phyloP scores from a whole-genome alignment of 2,329 filamentous ascomycete genomes.

The Cordyceps pruinosa region DNA sequence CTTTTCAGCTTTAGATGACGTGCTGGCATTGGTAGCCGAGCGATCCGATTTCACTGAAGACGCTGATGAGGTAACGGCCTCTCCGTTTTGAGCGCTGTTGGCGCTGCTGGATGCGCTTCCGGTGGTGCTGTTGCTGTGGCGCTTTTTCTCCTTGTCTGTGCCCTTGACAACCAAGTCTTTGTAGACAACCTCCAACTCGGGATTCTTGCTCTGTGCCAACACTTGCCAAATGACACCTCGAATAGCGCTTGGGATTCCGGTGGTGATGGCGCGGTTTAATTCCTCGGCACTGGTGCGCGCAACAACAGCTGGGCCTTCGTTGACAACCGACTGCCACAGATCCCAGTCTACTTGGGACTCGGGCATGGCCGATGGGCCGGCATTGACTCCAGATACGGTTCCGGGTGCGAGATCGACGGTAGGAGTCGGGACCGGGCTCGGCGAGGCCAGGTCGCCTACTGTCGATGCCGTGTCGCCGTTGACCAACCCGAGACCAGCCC shows the following conservation, averaged over 20 bases:
- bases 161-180: conserved; percentile 71
- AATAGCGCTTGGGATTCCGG: conserved; percentile 89
- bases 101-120: conserved; percentile 47
- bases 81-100: conserved; percentile 52
- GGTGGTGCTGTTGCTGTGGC: conserved; percentile 47
- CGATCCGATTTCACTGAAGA: conserved; percentile 78
- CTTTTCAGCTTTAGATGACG: conserved; percentile 54
- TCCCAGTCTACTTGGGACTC: conserved; percentile 94
- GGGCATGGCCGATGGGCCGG: conserved; percentile 62
- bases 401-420: conserved; percentile 72
- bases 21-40: conserved; percentile 53
- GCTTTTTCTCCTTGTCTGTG: conserved; percentile 69
- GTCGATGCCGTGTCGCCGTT: conserved; percentile 21
- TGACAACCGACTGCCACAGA: conserved; percentile 92
- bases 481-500: conserved; percentile 17
- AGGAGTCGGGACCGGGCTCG: conserved; percentile 48
- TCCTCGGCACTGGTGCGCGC: conserved; percentile 83
- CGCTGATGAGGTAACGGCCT: conserved; percentile 66
- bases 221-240: conserved; percentile 99
- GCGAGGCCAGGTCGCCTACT: conserved; percentile 26
- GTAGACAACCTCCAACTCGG: conserved; percentile 83
- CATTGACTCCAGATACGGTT: conserved; percentile 74
- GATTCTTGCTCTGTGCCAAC: conserved; percentile 87
- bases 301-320: conserved; percentile 85
- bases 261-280: conserved; percentile 82